These are phyloP conservation scores for Fusarium incarnatum DNA, from an alignment of 2,329 filamentous ascomycete species.

Conservation along the genomic window DNA sequence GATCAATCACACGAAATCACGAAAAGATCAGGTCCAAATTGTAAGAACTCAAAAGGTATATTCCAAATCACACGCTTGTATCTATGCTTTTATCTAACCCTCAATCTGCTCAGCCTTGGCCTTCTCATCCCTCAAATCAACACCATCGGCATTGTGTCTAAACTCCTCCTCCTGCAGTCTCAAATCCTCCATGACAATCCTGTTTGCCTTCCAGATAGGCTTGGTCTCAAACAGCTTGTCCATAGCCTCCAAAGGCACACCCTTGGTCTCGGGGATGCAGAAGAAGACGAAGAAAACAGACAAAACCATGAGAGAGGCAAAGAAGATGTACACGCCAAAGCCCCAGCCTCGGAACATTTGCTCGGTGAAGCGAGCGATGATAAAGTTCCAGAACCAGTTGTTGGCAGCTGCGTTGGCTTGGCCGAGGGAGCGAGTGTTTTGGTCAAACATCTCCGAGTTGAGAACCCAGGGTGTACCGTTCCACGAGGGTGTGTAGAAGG, in stretches of 20 bases:
- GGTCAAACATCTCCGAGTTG: conserved; percentile 81
- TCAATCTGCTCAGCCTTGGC: conserved; percentile 44
- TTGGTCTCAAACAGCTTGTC: conserved; percentile 68
- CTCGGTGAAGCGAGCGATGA: conserved; percentile 74
- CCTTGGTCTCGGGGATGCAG: conserved; percentile 74
- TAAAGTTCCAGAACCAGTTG: conserved; percentile 81
- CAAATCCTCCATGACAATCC: conserved; percentile 58
- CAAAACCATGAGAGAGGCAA: conserved; percentile 70
- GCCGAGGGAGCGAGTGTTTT: conserved; percentile 71
- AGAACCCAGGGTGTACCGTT: conserved; percentile 82
- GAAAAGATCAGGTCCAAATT: fast-evolving
- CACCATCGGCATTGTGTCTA: conserved; percentile 46
- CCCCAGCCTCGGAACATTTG: conserved; percentile 70
- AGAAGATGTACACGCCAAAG: conserved; percentile 78
- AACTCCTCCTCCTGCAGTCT: conserved; percentile 50
- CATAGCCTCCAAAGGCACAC: conserved; percentile 73
- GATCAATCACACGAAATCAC: too few species aligned
- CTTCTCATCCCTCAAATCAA: conserved; percentile 48
- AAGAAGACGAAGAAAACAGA: conserved; percentile 71
- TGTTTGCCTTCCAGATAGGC: conserved; percentile 59
- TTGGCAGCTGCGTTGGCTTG: conserved; percentile 78
- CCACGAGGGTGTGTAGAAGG: conserved; percentile 78
- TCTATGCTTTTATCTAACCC: conserved; percentile 6
- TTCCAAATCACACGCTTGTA: not conserved
- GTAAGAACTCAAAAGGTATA: not conserved